Percentiles rank a stretch among this genome's conserved stretches.
phyloP scores from a whole-genome alignment of 1,284 basidiomycete species.

The Trichosporon faecale region DNA sequence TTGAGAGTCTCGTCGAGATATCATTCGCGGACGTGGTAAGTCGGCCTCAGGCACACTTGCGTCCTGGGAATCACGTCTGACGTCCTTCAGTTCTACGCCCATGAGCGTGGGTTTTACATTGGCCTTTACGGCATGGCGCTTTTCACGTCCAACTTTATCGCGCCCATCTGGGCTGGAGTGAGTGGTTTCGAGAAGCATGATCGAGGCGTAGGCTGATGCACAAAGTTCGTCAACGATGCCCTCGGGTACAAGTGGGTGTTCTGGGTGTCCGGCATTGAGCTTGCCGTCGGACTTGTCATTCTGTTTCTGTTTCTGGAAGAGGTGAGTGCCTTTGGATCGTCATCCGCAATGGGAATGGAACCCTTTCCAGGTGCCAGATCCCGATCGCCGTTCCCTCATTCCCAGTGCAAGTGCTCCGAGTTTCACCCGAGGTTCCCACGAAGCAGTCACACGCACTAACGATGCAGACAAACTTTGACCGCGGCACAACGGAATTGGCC shows the following conservation, averaged over 20 bases:
- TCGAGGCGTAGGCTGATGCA: neutral
- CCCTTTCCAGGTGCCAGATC: neutral
- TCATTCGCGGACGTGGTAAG: slow-evolving; percentile 21
- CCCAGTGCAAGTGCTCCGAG: neutral
- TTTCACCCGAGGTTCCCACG: neutral
- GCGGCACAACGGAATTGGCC: slow-evolving; percentile 23
- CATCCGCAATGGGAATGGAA: neutral
- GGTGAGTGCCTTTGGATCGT: slow-evolving; percentile 16
- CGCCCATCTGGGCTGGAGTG: slow-evolving; percentile 25
- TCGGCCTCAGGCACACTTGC: neutral
- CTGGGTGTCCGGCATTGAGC: slow-evolving; percentile 23
- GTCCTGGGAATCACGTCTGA: neutral
- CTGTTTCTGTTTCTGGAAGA: slow-evolving; percentile 30
- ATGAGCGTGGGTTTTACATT: slow-evolving; percentile 31
- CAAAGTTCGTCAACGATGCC: slow-evolving; percentile 24
- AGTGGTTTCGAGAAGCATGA: neutral
- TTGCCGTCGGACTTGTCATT: slow-evolving; percentile 15
- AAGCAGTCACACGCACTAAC: neutral
- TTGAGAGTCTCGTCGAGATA: slow-evolving; percentile 28
- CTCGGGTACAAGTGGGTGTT: slow-evolving; percentile 30
- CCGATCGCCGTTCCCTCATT: neutral
- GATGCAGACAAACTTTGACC: slow-evolving; percentile 28
- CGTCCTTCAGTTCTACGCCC: slow-evolving; percentile 22
- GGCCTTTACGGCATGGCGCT: slow-evolving; percentile 25
- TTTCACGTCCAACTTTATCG: slow-evolving; percentile 21